These are phyloP conservation scores for Tetrahymena elliotti DNA, from an alignment of 73 alveolate genomes.

Conservation along the genomic window DNA sequence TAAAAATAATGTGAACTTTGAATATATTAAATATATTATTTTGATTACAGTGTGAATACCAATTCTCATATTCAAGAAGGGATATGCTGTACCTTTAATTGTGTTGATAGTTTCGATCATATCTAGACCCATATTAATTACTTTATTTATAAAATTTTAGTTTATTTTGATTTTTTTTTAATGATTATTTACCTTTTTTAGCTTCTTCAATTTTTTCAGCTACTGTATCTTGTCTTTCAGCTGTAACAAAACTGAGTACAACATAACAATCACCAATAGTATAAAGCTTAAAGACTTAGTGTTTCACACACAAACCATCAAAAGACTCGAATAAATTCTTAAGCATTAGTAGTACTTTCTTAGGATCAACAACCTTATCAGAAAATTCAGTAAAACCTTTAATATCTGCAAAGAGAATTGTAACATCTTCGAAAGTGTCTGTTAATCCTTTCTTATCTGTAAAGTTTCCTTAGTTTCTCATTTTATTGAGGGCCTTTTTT, in stretches of 20 bases:
- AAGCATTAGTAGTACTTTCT: slow-evolving; percentile 31
- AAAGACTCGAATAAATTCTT: slow-evolving; percentile 23
- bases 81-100: slow-evolving; percentile 38
- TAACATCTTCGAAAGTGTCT: slow-evolving; percentile 26
- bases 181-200: slow-evolving; percentile 58
- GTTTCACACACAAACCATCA: slow-evolving; percentile 7
- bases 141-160: neutral
- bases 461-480: neutral
- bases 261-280: slow-evolving; percentile 79
- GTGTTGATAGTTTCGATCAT: slow-evolving; percentile 39
- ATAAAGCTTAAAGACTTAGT: slow-evolving; percentile 39
- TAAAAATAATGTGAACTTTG: neutral
- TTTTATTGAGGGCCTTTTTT: neutral
- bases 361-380: slow-evolving; percentile 5
- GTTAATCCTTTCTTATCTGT: neutral
- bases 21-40: neutral
- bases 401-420: slow-evolving; percentile 30
- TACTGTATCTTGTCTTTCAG: slow-evolving; percentile 54
- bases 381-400: slow-evolving; percentile 42
- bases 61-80: slow-evolving; percentile 47
- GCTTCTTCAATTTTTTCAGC: slow-evolving; percentile 63
- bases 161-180: slow-evolving; percentile 20
- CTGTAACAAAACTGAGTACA: slow-evolving; percentile 61
- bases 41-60: slow-evolving; percentile 52
- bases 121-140: slow-evolving; percentile 24